Base-by-base conservation (phyloP, 208 protist species). In the Trypanosoma lewisi region DNA sequence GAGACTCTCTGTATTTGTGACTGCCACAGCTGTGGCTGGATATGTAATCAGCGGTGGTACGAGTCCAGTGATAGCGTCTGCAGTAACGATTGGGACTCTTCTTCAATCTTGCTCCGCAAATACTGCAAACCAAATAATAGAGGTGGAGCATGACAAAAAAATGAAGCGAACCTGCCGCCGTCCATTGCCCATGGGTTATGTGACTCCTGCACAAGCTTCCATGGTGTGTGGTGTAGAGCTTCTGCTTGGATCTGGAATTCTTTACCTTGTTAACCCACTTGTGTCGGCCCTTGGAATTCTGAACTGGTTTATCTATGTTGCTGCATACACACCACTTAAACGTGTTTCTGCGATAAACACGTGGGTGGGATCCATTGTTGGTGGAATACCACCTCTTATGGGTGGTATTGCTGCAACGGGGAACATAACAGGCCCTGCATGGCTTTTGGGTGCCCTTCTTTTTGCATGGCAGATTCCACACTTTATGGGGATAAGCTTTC, bases 401-500 rank as follows among this genome's bases (percentile, higher is more conserved):
- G 92, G 92, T 12, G 83, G 88, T 23, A 63, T 93, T 23, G 91
- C 85, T 11, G 83, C 82, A 16, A 65, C 75, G 6, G 80, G 79
- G 9, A 54, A 45, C 36, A 56, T 93, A 16, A 69, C 78, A 16
- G 63, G 56, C 11, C 82, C 80, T 50, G 84, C 87, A 34, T 80
- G 70, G 71, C 73, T 93, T 51, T 78, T 97, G 31, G 89, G 74
- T 12, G 59, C 74, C 25, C 70, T 97, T 23, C 73, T 97, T 17
- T 85, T 94, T 60, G 72, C 88, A 14, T 97, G 92, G 89, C 92
- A 97, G 75, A 96, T 97, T 57, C 92, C 92, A 28, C 92, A 97
- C 71, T 97, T 97, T 55, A 81, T 94, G 69, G 85, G 89, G 9
- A 74, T 97, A 9, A 80, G 85, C 39, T 97, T 93, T 66, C 83